Evolutionary conservation across 2,329 filamentous ascomycete species (phyloP).

Genomic region (Diaporthe sp.): DNA sequence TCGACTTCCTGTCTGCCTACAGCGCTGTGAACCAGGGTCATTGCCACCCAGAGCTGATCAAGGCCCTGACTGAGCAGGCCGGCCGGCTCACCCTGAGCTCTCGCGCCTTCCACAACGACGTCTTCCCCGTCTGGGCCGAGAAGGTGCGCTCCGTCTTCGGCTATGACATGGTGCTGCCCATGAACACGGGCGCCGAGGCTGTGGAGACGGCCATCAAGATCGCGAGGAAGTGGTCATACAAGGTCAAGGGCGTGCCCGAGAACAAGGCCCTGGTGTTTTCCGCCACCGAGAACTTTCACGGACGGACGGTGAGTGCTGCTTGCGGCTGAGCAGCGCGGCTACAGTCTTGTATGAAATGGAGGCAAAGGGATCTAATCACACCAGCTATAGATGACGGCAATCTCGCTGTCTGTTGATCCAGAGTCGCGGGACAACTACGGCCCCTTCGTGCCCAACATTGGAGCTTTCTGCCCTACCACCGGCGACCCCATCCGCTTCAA

Average conservation of each 20-base stretch:
- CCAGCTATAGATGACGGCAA: slow-evolving; percentile 81
- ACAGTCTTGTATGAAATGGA: slow-evolving; percentile 18
- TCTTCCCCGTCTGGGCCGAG: slow-evolving; percentile 95
- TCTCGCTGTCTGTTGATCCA: slow-evolving; percentile 94
- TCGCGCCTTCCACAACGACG: slow-evolving; percentile 97
- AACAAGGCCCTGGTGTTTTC: slow-evolving; percentile 88
- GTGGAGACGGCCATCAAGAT: slow-evolving; percentile 97
- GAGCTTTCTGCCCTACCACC: slow-evolving; percentile 81
- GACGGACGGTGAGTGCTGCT: slow-evolving; percentile 80
- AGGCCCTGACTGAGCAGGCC: slow-evolving; percentile 90
- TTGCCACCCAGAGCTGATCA: slow-evolving; percentile 96
- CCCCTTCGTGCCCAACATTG: slow-evolving; percentile 91
- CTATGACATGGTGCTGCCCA: slow-evolving; percentile 97
- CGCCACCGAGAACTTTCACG: slow-evolving; percentile 95
- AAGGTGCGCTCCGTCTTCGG: slow-evolving; percentile 91
- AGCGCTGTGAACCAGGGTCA: slow-evolving; percentile 98
- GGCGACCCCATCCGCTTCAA: slow-evolving; percentile 87
- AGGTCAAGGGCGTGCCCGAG: slow-evolving; percentile 89
- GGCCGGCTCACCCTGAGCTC: slow-evolving; percentile 91
- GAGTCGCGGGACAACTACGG: slow-evolving; percentile 98
- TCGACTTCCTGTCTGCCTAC: slow-evolving; percentile 98
- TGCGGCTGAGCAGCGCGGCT: slow-evolving; percentile 11
- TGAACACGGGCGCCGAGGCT: slow-evolving; percentile 98
- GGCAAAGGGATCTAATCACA: slow-evolving; percentile 37
- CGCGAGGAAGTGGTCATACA: slow-evolving; percentile 98